Evolutionary conservation across 2,329 filamentous ascomycete species (phyloP).

Genomic region (Botrytis byssoidea): DNA sequence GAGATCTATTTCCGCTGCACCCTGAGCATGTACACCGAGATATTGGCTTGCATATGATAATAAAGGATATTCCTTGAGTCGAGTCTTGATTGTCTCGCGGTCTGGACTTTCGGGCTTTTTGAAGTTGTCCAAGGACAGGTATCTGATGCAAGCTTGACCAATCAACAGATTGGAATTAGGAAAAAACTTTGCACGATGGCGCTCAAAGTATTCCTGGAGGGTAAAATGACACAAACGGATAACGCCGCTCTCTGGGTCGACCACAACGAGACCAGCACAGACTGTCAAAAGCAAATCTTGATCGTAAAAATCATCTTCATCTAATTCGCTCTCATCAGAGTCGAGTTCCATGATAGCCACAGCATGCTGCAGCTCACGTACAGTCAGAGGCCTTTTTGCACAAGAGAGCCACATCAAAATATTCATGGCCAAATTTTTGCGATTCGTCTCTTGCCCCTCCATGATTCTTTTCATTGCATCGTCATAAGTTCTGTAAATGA

Average conservation of each 20-base stretch:
- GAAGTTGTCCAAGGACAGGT: conserved; percentile 34
- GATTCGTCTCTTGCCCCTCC: conserved; percentile 23
- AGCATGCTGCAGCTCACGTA: conserved; percentile 44
- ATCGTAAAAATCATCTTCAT: conserved; percentile 31
- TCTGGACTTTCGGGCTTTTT: conserved; percentile 22
- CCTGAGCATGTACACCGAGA: conserved; percentile 39
- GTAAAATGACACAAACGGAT: conserved; percentile 36
- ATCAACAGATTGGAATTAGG: conserved; percentile 22
- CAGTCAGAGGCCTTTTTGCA: conserved; percentile 40
- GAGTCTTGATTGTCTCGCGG: not conserved
- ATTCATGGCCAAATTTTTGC: conserved; percentile 12
- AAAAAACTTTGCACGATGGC: conserved; percentile 12
- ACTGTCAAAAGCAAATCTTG: conserved; percentile 24
- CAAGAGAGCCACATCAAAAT: conserved; percentile 43
- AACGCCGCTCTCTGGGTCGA: conserved; percentile 32
- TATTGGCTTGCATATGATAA: conserved; percentile 38
- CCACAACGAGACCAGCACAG: conserved; percentile 33
- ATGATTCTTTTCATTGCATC: conserved; percentile 42
- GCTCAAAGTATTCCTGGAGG: conserved; percentile 34
- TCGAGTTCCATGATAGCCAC: conserved; percentile 42
- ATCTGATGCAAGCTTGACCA: conserved; percentile 29
- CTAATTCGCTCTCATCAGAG: conserved; percentile 34
- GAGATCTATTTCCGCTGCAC: not conserved
- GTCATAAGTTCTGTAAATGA: conserved; percentile 39
- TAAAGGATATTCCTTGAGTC: conserved; percentile 31